Evolutionary conservation across 805 yeast genomes (phyloP).

Genomic region (Candida insectorum): DNA sequence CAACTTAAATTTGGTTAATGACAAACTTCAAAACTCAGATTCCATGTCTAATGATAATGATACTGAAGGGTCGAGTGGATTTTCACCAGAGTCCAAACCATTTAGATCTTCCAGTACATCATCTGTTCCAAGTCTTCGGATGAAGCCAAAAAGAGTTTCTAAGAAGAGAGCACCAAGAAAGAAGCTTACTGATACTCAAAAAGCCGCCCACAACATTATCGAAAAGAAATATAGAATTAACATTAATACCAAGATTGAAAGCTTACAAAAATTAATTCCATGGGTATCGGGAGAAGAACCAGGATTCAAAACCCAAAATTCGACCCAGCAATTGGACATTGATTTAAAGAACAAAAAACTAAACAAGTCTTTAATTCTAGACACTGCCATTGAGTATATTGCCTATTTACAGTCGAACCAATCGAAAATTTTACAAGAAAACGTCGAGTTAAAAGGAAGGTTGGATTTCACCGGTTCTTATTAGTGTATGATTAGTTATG

Average conservation of each 20-base stretch:
- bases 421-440: constrained; percentile 10
- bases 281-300: constrained; percentile 62
- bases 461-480: constrained; percentile 9
- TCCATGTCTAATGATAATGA: neutral
- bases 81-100: neutral
- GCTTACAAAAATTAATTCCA: constrained; percentile 63
- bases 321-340: neutral
- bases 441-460: constrained; percentile 5
- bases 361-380: constrained; percentile 66
- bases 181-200: constrained; percentile 55
- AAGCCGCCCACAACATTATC: constrained; percentile 69
- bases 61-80: neutral
- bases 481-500: neutral
- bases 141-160: constrained; percentile 2
- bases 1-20: constrained; percentile 11
- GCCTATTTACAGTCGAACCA: constrained; percentile 51
- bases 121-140: constrained; percentile 2
- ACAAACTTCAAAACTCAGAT: constrained; percentile 1
- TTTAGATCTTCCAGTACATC: constrained; percentile 1
- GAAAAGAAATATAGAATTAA: constrained; percentile 70
- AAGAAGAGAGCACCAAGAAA: constrained; percentile 50
- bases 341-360: constrained; percentile 25
- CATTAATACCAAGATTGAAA: constrained; percentile 69
- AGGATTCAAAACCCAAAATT: constrained; percentile 48
- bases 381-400: constrained; percentile 64